These are phyloP conservation scores for Penicillium cataractarum DNA, from an alignment of 495 filamentous ascomycete genomes.

Conservation along the genomic window DNA sequence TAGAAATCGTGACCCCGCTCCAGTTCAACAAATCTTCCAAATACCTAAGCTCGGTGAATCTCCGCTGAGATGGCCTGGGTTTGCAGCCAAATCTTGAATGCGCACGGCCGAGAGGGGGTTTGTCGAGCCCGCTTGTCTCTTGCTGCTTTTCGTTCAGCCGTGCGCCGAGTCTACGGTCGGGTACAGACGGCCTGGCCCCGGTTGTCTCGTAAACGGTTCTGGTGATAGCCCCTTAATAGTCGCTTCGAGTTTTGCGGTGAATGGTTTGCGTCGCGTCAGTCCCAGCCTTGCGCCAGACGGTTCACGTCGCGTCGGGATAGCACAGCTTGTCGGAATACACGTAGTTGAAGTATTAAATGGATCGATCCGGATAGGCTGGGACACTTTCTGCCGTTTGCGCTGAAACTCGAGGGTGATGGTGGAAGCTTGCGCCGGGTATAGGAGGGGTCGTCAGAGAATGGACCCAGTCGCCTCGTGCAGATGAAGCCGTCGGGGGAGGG, in stretches of 20 bases:
- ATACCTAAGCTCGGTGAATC: neutral
- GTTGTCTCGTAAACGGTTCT: neutral
- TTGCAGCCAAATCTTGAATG: neutral
- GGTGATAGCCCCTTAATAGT: neutral
- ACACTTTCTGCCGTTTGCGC: neutral
- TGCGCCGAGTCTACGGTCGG: neutral
- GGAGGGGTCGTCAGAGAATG: conserved; percentile 1
- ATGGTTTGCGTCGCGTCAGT: neutral
- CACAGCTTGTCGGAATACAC: neutral
- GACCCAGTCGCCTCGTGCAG: neutral
- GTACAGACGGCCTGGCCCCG: neutral
- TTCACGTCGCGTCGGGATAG: neutral
- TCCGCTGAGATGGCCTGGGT: neutral
- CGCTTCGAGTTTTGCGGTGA: neutral
- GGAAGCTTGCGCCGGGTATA: conserved; percentile 6
- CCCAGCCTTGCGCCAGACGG: neutral
- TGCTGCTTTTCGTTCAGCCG: neutral
- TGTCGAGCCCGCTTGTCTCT: neutral
- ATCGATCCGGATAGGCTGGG: neutral
- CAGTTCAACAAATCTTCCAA: neutral
- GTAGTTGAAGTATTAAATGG: neutral
- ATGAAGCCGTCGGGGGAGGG: neutral
- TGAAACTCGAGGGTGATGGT: neutral
- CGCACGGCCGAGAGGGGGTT: neutral
- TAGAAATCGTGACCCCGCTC: neutral